phyloP scores from a whole-genome alignment of 1,284 basidiomycete genomes.

The Sanghuangporus sanghuang region DNA sequence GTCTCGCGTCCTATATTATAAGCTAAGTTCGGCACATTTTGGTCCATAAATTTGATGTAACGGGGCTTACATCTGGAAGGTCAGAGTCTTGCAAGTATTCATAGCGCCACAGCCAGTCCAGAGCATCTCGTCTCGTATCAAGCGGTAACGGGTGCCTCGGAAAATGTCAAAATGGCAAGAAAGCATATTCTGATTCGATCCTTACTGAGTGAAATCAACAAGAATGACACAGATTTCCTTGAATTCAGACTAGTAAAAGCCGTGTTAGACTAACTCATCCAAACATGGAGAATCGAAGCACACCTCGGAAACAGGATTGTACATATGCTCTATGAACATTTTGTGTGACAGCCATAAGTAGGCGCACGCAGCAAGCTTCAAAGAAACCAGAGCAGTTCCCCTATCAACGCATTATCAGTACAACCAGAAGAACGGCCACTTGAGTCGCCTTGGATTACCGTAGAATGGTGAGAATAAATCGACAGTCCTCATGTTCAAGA shows the following conservation, averaged over 20 bases:
- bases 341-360: slow-evolving; percentile 6
- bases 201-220: slow-evolving; percentile 7
- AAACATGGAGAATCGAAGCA: background rate
- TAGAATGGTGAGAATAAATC: slow-evolving; percentile 2
- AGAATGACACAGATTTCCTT: slow-evolving; percentile 1
- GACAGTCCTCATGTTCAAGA: slow-evolving; percentile 10
- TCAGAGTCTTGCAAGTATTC: background rate
- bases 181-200: background rate
- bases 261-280: background rate
- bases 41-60: background rate
- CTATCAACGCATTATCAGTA: background rate
- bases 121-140: background rate
- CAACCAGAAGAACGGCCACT: background rate
- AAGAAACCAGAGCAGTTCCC: slow-evolving; percentile 3
- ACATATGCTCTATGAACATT: background rate
- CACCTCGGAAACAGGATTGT: slow-evolving; percentile 7
- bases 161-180: background rate
- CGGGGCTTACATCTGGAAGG: slow-evolving; percentile 1
- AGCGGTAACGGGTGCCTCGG: slow-evolving; percentile 3
- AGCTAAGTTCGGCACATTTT: background rate
- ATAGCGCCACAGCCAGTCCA: slow-evolving; percentile 11
- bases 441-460: background rate
- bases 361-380: slow-evolving; percentile 8
- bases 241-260: background rate
- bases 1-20: background rate